Evolutionary conservation across 441 rosid genomes (phyloP), one percentile per base, ranked within the genome.

Genomic region (Gossypium schwendimanii): DNA sequence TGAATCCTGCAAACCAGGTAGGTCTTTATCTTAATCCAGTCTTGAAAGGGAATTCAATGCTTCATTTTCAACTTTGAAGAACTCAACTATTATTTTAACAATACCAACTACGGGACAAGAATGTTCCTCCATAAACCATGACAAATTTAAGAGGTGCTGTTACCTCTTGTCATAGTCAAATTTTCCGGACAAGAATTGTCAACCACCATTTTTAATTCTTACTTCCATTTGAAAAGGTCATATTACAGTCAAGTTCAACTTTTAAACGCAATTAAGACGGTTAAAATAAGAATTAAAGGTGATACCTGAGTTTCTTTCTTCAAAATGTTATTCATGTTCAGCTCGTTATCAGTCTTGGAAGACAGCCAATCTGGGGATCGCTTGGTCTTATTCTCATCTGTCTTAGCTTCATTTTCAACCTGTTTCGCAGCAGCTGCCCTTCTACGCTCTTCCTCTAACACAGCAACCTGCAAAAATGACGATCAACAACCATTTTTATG

Each of bases 401-500:
- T 71, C 59, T 73, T 72, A 77, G 63, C 84, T 70, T 85, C 93
- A 63, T 77, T 76, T 49, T 83, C 93, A 31, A 79, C 77, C 79
- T 81, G 88, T 63, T 83, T 84, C 12, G 74, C 50, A 57, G 74
- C 50, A 57, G 6, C 77, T 5, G 76, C 77, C 71, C 82, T 89
- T 21, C 80, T 86, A 0, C 57, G 57, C 55, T 54, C 64, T 68
- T 91, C 94, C 78, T 88, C 89, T n/a, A 92, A 79, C 64, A 84
- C 89, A 45, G 83, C 98, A 85, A 91, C 79, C 98, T 92, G 72
- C 69, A 81, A 60, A 73, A 50, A 24, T 33, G 47, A 10, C 60
- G 18, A 5, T 15, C 28, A 50, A 50, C 45, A 28, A 17, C 60
- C 60, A 50, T 3, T 50, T 68, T 68, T 28, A 23, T n/a, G 1